phyloP scores from a whole-genome alignment of 2,329 filamentous ascomycete species.

The Dothideomycetidae sp. region DNA sequence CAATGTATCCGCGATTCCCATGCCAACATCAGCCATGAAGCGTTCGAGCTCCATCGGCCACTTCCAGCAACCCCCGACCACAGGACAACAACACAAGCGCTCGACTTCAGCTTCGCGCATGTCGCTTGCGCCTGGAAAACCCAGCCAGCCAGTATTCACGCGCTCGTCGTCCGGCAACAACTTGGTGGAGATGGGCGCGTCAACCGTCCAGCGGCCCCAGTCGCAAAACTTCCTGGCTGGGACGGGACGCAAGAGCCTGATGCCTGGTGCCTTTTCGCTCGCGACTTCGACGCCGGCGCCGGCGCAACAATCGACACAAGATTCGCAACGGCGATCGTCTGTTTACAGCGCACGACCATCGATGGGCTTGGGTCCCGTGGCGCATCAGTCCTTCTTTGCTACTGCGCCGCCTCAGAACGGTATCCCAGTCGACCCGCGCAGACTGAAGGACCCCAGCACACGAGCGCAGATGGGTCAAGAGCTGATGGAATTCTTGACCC shows the following conservation, averaged over 20 bases:
- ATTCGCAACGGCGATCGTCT: slow-evolving; percentile 58
- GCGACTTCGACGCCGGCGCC: slow-evolving; percentile 36
- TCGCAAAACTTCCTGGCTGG: slow-evolving; percentile 51
- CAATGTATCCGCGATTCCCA: slow-evolving; percentile 66
- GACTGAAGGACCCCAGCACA: slow-evolving; percentile 66
- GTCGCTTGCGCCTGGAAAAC: slow-evolving; percentile 70
- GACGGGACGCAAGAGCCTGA: slow-evolving; percentile 54
- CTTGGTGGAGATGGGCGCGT: slow-evolving; percentile 63
- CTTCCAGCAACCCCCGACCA: slow-evolving; percentile 48
- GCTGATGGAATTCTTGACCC: slow-evolving; percentile 76
- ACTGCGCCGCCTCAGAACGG: slow-evolving; percentile 69
- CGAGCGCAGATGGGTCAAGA: slow-evolving; percentile 77
- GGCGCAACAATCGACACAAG: slow-evolving; percentile 37
- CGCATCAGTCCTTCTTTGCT: slow-evolving; percentile 89
- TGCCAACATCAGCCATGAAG: slow-evolving; percentile 88
- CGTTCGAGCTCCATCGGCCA: slow-evolving; percentile 67
- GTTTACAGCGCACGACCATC: slow-evolving; percentile 41
- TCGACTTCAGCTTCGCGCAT: slow-evolving; percentile 72
- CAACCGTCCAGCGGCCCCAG: slow-evolving; percentile 72
- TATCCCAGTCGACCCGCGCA: slow-evolving; percentile 72
- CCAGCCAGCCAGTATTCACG: slow-evolving; percentile 75
- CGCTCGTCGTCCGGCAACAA: slow-evolving; percentile 73
- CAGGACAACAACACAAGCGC: slow-evolving; percentile 58
- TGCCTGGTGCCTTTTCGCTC: slow-evolving; percentile 29
- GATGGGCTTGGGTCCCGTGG: slow-evolving; percentile 47